Percentiles rank a stretch among this genome's conserved stretches.
Evolutionary conservation across 805 yeast genomes (phyloP).

Genomic region (Yamadazyma tumulicola): DNA sequence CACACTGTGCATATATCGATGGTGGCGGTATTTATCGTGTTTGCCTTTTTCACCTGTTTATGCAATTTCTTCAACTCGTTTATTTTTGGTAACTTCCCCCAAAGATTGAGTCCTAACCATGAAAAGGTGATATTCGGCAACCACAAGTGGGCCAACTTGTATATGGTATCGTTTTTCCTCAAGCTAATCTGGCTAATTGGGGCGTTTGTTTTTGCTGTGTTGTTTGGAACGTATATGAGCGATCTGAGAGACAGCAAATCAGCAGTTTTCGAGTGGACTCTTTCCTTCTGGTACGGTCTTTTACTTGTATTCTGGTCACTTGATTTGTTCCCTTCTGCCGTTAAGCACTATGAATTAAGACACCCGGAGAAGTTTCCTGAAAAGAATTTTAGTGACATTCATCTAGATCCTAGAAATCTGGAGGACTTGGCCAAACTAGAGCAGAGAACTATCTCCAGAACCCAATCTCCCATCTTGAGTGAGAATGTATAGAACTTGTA

Average conservation of each 20-base stretch:
- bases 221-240: slow-evolving; percentile 51
- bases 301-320: slow-evolving; percentile 59
- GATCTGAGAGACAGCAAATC: slow-evolving; percentile 40
- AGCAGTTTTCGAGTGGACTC: slow-evolving; percentile 79
- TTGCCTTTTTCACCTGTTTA: slow-evolving; percentile 50
- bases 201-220: slow-evolving; percentile 66
- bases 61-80: slow-evolving; percentile 36
- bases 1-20: slow-evolving; percentile 61
- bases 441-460: slow-evolving; percentile 12
- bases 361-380: slow-evolving; percentile 24
- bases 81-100: slow-evolving; percentile 37
- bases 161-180: slow-evolving; percentile 46
- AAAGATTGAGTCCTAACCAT: slow-evolving; percentile 35
- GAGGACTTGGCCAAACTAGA: slow-evolving; percentile 12
- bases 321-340: slow-evolving; percentile 67
- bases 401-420: slow-evolving; percentile 18
- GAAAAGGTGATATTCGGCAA: slow-evolving; percentile 38
- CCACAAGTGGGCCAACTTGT: slow-evolving; percentile 34
- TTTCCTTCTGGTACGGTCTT: slow-evolving; percentile 82
- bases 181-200: slow-evolving; percentile 64
- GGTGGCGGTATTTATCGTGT: slow-evolving; percentile 70
- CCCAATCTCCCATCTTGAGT: no score
- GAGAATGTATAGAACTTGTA: no score
- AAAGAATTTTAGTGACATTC: slow-evolving; percentile 15
- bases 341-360: slow-evolving; percentile 25